phyloP scores from a whole-genome alignment of 805 yeast genomes.

The Ogataea saltuana region DNA sequence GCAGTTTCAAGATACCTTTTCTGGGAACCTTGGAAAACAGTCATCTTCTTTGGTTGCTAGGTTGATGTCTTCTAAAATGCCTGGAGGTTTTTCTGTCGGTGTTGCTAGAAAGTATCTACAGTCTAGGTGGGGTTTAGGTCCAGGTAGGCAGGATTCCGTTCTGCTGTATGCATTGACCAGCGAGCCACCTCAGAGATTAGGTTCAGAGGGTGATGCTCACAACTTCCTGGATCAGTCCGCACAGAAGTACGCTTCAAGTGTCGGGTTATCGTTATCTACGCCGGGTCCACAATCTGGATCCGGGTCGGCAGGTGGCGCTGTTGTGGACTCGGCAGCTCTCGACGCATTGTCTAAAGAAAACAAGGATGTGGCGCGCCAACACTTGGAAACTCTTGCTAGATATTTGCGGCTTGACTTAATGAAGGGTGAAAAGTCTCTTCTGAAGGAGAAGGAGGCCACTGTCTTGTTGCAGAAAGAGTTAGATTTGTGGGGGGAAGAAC shows the following conservation, averaged over 20 bases:
- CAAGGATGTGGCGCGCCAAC: constrained; percentile 71
- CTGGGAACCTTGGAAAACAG: constrained; percentile 91
- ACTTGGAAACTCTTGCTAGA: constrained; percentile 89
- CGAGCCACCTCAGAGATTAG: constrained; percentile 91
- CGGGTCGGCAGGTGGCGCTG: constrained; percentile 77
- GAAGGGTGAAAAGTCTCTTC: constrained; percentile 82
- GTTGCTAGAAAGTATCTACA: constrained; percentile 90
- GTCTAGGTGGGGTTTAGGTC: constrained; percentile 86
- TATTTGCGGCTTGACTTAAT: constrained; percentile 91
- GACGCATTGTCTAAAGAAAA: constrained; percentile 77
- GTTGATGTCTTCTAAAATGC: constrained; percentile 95
- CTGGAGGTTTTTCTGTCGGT: constrained; percentile 97
- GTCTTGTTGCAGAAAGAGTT: constrained; percentile 82
- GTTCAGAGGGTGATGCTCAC: constrained; percentile 86
- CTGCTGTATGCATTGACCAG: constrained; percentile 78
- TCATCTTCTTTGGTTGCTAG: constrained; percentile 86
- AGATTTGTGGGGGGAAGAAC: constrained; percentile 86
- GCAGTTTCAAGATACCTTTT: constrained; percentile 86
- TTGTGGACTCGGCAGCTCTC: constrained; percentile 92
- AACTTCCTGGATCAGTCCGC: constrained; percentile 80
- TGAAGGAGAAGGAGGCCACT: constrained; percentile 84
- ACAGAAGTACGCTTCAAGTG: constrained; percentile 79
- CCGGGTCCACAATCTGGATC: constrained; percentile 56
- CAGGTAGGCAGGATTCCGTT: constrained; percentile 93
- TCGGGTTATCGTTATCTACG: constrained; percentile 74